Evolutionary conservation across 306 rosid genomes (phyloP), one percentile per base, ranked within the genome.

Genomic region (Dalbergia cultrata): DNA sequence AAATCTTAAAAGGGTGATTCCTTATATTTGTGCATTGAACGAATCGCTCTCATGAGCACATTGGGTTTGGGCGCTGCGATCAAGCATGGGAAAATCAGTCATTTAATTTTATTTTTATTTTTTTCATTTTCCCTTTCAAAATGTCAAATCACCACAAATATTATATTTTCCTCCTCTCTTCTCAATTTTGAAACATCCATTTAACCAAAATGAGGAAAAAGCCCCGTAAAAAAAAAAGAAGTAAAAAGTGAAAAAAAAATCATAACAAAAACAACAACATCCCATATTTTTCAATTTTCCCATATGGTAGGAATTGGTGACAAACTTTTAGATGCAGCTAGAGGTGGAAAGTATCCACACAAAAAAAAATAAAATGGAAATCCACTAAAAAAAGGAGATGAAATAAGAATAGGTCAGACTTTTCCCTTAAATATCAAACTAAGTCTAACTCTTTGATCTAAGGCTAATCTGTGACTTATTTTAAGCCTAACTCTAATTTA

Each of bases 251-350:
- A n/a, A n/a, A 26, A 26, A 43, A 39, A 5, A 35, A 0, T 0
- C 22, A 0, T 19, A 44, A 41, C 22, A 61, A 60, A 78, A 13
- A 54, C 8, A 41, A 6, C 5, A 2, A 52, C 41, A 69, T 33
- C 11, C 21, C 19, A 3, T 4, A 5, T 10, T 18, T 39, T 68
- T 19, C 1, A 31, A 21, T 44, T 45, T 35, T 13, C 19, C 1
- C 61, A n/a, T 8, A 50, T 1, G 21, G 44, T 74, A 87, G 88
- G 31, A 84, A 86, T 87, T 70, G 61, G 37, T 84, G 94, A 26
- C 2, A 26, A 26, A 26, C 31, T 26, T 26, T 26, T 26, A 26
- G 31, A 26, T 0, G 31, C 31, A 2, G 31, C 31, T 26, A 26
- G 31, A 26, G 31, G 31, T 26, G 31, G 31, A 26, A 1, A 26